Conservation (phyloP, 345 rosid species). For the Dipteronia dyeriana region DNA sequence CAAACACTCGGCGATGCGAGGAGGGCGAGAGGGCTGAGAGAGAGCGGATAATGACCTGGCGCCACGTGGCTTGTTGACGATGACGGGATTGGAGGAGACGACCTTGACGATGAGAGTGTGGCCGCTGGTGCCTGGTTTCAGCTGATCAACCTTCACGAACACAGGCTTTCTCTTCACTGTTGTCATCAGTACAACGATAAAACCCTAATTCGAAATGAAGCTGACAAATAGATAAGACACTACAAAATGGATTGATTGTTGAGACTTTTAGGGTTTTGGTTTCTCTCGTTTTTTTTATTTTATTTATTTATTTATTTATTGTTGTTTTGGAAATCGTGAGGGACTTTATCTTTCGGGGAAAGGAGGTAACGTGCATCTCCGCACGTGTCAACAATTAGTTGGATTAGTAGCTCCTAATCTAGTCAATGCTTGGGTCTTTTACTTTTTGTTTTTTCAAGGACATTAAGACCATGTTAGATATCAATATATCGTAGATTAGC, state of each 20-base stretch:
- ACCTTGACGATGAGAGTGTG: slow-evolving; percentile 60
- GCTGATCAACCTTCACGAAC: slow-evolving; percentile 52
- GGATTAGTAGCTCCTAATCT: neutral
- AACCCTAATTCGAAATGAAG: neutral
- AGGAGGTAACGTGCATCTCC: neutral
- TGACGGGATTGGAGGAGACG: slow-evolving; percentile 47
- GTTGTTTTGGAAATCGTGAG: neutral
- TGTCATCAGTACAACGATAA: slow-evolving; percentile 20
- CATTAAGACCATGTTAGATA: too few relatives aligned
- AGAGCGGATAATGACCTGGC: slow-evolving; percentile 36
- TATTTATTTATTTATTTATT: neutral
- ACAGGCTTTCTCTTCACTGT: slow-evolving; percentile 58
- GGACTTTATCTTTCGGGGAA: too few relatives aligned
- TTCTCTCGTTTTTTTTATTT: neutral
- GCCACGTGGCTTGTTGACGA: slow-evolving; percentile 47
- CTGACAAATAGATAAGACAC: neutral
- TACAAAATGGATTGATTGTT: neutral
- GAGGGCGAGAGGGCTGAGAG: slow-evolving; percentile 54
- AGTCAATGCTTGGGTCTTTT: neutral
- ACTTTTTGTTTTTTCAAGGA: neutral
- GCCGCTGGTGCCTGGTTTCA: slow-evolving; percentile 59
- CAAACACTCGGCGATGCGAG: slow-evolving; percentile 75
- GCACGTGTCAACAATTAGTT: neutral
- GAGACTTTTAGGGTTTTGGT: slow-evolving; percentile 13
- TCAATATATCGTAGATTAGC: too few relatives aligned